Evolutionary conservation across 1,284 basidiomycete species (phyloP).

Genomic region (Irpex lacteus): DNA sequence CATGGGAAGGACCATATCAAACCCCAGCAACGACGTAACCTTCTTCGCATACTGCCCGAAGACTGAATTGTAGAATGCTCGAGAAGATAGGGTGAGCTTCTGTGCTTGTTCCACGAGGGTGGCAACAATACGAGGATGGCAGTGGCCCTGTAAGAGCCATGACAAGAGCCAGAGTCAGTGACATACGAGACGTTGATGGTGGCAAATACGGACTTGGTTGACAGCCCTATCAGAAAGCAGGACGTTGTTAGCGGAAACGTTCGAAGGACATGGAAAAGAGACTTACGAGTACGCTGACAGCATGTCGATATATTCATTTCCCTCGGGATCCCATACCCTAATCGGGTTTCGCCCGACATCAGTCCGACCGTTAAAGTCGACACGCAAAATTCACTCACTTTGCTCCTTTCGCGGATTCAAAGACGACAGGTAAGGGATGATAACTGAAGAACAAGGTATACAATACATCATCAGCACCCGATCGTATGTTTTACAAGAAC

Average conservation of each 20-base stretch:
- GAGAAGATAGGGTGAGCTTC: constrained; percentile 90
- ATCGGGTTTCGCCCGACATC: constrained; percentile 20
- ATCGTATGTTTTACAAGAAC: constrained; percentile 22
- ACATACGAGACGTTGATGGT: constrained; percentile 2
- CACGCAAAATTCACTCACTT: constrained; percentile 59
- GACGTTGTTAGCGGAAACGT: background rate
- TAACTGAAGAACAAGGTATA: constrained; percentile 68
- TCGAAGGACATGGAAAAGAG: constrained; percentile 6
- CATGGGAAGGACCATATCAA: constrained; percentile 98
- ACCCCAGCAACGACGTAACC: constrained; percentile 83
- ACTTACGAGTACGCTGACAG: constrained; percentile 94
- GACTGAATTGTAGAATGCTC: constrained; percentile 94
- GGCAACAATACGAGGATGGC: constrained; percentile 87
- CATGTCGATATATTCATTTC: constrained; percentile 93
- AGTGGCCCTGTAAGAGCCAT: constrained; percentile 69
- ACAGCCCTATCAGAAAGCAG: constrained; percentile 57
- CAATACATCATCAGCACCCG: constrained; percentile 13
- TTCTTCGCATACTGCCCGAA: constrained; percentile 90
- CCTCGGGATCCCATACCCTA: constrained; percentile 96
- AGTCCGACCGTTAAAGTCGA: constrained; percentile 6
- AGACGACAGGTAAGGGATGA: constrained; percentile 93
- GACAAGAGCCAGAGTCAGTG: constrained; percentile 1
- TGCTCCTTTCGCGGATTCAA: constrained; percentile 87
- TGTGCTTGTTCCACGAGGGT: constrained; percentile 86
- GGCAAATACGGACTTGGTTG: constrained; percentile 57